Conservation (phyloP, 805 yeast genomes). For the Myxozyma monticola region DNA sequence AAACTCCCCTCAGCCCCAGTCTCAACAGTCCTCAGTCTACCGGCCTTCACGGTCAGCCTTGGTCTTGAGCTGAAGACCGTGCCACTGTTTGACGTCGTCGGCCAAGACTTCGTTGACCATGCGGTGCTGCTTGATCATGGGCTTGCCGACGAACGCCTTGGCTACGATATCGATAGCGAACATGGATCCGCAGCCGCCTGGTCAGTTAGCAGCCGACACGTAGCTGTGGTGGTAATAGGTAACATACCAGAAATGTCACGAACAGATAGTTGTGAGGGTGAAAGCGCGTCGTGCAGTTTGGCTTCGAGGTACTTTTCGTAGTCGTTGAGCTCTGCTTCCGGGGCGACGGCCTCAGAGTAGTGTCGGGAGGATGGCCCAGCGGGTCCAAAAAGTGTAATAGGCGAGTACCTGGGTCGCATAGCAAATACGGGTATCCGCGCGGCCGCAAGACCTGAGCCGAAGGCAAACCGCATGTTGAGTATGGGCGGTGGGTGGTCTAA, state of each 20-base stretch:
- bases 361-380: no score
- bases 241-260: constrained; percentile 71
- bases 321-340: constrained; percentile 9
- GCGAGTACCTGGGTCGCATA: no score
- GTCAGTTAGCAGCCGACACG: not conserved
- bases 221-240: not conserved
- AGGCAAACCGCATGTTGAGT: no score
- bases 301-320: constrained; percentile 24
- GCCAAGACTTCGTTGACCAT: constrained; percentile 77
- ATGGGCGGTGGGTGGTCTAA: no score
- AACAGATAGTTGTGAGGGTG: constrained; percentile 66
- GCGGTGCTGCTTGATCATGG: constrained; percentile 89
- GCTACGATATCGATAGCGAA: constrained; percentile 81
- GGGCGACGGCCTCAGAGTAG: constrained; percentile 6
- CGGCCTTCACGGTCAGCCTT: no score
- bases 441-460: no score
- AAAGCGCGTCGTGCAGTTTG: constrained; percentile 54
- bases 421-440: no score
- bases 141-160: constrained; percentile 69
- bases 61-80: constrained; percentile 85
- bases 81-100: constrained; percentile 90
- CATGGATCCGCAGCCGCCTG: constrained; percentile 93
- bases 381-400: no score
- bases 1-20: no score
- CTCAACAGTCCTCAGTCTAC: no score